Evolutionary conservation across 306 rosid genomes (phyloP), one percentile per base, ranked within the genome.

Genomic region (Cucurbita ficifolia): DNA sequence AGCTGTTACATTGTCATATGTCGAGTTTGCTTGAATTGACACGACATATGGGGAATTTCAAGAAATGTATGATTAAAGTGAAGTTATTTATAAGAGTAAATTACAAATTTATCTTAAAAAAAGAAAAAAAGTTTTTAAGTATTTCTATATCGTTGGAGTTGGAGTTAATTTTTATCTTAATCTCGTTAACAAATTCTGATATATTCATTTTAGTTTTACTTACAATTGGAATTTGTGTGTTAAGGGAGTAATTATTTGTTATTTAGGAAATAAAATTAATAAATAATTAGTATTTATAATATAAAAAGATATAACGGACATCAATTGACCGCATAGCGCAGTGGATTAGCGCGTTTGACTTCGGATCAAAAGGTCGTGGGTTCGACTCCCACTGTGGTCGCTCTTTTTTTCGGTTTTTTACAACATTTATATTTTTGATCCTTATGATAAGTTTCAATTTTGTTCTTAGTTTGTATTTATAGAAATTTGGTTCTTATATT

Each of bases 291-390:
- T 14, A 3, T 29, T 24, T 13, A 58, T 0, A n/a, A 5, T 0
- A 11, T 5, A 0, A 5, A 57, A 0, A 24, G 0, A 5, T 1
- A 11, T 1, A 0, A 0, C 0, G 0, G 3, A 0, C 22, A 13
- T 0, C n/a, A 46, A 68, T 0, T 7, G 73, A 68, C 56, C 73
- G 73, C 73, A 68, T 68, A 48, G 73, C 57, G 73, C 73, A 68
- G 57, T 68, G 73, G 73, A 68, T 68, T 68, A 68, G 73, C 73
- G 57, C 57, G 73, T 68, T 68, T 68, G 73, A 68, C 73, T 68
- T 53, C 76, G 76, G 76, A 72, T 72, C 76, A 72, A 72, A 72
- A 72, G 76, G 63, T 72, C 76, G 76, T 68, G 73, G 73, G 73
- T 68, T 68, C 57, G 73, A 68, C 73, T 68, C 73, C 73, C 73